Conservation (phyloP, 2,329 filamentous ascomycete species). For the Talaromyces pinophilus region DNA sequence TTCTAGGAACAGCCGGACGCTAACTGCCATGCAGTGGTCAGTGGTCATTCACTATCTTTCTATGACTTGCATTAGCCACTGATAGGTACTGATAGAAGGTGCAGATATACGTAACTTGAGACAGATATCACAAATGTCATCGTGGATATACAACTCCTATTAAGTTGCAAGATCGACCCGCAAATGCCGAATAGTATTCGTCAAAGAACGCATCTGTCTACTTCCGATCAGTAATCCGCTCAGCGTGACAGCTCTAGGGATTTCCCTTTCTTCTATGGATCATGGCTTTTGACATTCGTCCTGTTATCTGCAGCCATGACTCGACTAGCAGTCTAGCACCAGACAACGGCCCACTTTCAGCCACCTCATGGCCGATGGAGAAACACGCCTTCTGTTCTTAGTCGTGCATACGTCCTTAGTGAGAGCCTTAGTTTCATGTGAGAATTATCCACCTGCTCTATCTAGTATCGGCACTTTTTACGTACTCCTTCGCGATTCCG, state of each 20-base stretch:
- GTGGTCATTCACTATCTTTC: not conserved
- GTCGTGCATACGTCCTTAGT: not conserved
- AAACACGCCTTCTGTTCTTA: not conserved
- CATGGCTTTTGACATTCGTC: not conserved
- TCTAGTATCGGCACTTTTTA: not conserved
- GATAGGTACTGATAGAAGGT: not conserved
- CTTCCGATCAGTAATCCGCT: not conserved
- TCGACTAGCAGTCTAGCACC: not conserved
- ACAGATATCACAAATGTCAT: not conserved
- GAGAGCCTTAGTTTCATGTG: not conserved
- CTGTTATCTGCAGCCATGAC: constrained; percentile 4
- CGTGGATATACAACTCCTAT: not conserved
- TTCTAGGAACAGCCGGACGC: not conserved
- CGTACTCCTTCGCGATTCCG: not conserved
- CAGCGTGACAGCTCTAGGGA: not conserved
- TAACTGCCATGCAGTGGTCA: not conserved
- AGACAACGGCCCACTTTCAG: constrained; percentile 14
- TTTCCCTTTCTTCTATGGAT: not conserved
- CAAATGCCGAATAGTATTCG: not conserved
- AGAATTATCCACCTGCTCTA: not conserved
- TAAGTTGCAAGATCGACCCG: not conserved
- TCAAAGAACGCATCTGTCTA: not conserved
- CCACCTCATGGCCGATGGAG: constrained; percentile 9
- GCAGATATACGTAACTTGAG: not conserved
- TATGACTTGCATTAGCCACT: constrained; percentile 10